These are phyloP conservation scores for Trypanosoma congolense DNA, from an alignment of 208 protist genomes.

Conservation along the genomic window DNA sequence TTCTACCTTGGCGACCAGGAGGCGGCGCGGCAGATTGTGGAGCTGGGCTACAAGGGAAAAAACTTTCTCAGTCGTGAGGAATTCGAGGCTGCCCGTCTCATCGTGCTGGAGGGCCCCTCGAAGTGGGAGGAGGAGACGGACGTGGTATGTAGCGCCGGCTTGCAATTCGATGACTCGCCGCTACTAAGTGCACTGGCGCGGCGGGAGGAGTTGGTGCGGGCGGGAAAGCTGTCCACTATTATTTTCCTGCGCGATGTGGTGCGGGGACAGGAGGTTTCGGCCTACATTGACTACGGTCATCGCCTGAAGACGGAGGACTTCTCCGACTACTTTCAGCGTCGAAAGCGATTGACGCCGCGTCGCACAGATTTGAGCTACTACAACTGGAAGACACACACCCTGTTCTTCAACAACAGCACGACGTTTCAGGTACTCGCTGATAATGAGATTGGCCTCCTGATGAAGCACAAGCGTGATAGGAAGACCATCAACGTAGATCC, in stretches of 20 bases:
- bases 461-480: constrained; percentile 98
- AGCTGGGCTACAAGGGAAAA: constrained; percentile 95
- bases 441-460: constrained; percentile 93
- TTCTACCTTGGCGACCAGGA: constrained; percentile 92
- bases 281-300: constrained; percentile 98
- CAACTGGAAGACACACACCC: constrained; percentile 97
- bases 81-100: constrained; percentile 79
- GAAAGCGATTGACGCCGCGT: constrained; percentile 91
- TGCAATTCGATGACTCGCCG: constrained; percentile 82
- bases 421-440: constrained; percentile 97
- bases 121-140: constrained; percentile 85
- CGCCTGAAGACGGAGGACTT: constrained; percentile 94
- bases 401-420: constrained; percentile 90
- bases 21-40: constrained; percentile 93
- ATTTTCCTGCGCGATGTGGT: constrained; percentile 97
- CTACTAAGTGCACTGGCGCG: constrained; percentile 92
- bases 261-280: constrained; percentile 96
- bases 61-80: constrained; percentile 87
- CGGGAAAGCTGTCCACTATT: constrained; percentile 94
- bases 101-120: constrained; percentile 66
- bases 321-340: constrained; percentile 87
- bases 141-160: constrained; percentile 80
- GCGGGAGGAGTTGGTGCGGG: constrained; percentile 95
- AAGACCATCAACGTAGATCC: constrained; percentile 98
- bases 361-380: constrained; percentile 96